Conservation (phyloP, 2,329 filamentous ascomycete species). For the Colletotrichum horii region DNA sequence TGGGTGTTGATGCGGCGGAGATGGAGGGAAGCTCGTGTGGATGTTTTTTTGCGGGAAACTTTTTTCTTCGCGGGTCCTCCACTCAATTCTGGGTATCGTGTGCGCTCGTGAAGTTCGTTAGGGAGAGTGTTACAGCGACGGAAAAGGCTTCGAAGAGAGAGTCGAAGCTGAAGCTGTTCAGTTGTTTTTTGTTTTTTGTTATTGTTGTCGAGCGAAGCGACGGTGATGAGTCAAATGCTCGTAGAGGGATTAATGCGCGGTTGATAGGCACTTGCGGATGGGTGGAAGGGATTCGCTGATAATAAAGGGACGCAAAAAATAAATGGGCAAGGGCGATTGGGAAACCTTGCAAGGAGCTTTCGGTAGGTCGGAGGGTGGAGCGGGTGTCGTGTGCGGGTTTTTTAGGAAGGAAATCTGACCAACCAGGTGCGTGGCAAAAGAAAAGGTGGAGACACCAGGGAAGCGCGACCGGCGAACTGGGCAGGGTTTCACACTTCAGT, state of each 20-base stretch:
- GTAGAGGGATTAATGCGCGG: neutral
- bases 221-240: slow-evolving; percentile 3
- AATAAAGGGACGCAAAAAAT: slow-evolving; percentile 13
- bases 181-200: neutral
- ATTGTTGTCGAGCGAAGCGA: neutral
- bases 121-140: neutral
- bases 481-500: neutral
- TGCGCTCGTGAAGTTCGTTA: neutral
- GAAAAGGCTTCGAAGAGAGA: neutral
- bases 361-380: slow-evolving; percentile 14
- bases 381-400: slow-evolving; percentile 25
- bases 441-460: neutral
- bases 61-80: neutral
- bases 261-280: neutral
- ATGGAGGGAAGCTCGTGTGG: neutral
- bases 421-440: slow-evolving; percentile 8
- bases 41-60: neutral
- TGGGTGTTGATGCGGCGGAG: neutral
- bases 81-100: neutral
- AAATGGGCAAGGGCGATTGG: neutral
- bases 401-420: slow-evolving; percentile 20
- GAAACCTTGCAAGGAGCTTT: slow-evolving; percentile 9
- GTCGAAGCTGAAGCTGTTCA: neutral
- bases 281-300: neutral
- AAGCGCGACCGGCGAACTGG: neutral